Evolutionary conservation across 306 rosid genomes (phyloP), one percentile per base, ranked within the genome.

Genomic region (Neltuma alba): DNA sequence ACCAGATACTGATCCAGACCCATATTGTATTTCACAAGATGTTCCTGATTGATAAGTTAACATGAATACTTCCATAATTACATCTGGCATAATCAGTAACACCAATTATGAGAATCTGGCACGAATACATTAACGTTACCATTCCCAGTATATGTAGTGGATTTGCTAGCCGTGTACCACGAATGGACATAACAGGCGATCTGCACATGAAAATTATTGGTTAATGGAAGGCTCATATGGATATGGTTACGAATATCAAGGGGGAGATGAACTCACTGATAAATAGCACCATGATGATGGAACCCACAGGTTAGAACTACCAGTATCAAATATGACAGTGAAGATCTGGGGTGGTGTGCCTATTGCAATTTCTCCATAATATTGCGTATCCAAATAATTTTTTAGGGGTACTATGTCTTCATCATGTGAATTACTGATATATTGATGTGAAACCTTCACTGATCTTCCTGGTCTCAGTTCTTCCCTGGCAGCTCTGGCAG

Each of bases 221-320:
- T 74, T 76, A 80, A 55, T 70, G 72, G 1, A 78, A 75, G 38
- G 70, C 27, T 37, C 54, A 50, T 30, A 44, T 37, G 67, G n/a
- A 63, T 52, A 25, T 40, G 55, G 69, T 57, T 63, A 34, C 33
- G 33, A 31, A 86, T 73, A 50, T 50, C 33, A 60, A 55, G 20
- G 67, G 42, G 70, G 67, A 52, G 9, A 63, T 72, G 45, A 75
- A 87, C 97, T 85, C 79, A 91, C 98, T 44, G 98, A 89, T 45
- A 93, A 87, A 69, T 83, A 87, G 85, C 98, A 93, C 78, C 86
- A 87, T 23, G 97, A 85, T 67, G 98, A 93, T 66, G 97, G 98
- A 81, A 93, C 94, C 98, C 97, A 93, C 23, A 93, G 92, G 82
- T 93, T 93, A 81, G 98, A 88, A 77, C 97, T 93, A n/a, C 97